Percentiles rank a stretch among this genome's conserved stretches.
Evolutionary conservation across 805 yeast genomes (phyloP).

Genomic region (Wickerhamiella galacta): DNA sequence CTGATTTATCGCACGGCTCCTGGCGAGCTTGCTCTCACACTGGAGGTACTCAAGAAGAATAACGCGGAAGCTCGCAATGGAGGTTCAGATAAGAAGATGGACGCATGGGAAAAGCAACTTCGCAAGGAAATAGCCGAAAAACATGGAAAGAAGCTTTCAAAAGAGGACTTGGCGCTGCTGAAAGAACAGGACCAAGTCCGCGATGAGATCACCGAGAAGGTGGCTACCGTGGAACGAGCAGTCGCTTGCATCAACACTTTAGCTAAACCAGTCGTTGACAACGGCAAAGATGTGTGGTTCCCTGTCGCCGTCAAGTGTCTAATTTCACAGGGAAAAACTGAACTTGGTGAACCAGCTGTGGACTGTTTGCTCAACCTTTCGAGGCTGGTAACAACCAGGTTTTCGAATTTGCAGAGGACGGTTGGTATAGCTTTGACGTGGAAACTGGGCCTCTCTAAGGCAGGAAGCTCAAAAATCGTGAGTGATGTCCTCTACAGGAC

Average conservation of each 20-base stretch:
- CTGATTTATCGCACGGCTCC: conserved; percentile 53
- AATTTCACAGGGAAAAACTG: conserved; percentile 27
- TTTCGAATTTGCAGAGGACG: conserved; percentile 27
- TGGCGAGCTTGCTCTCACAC: conserved; percentile 40
- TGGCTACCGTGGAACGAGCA: conserved; percentile 30
- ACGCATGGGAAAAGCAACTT: conserved; percentile 68
- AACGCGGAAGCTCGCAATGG: conserved; percentile 10
- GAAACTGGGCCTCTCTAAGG: conserved; percentile 31
- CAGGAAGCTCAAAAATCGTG: conserved; percentile 28
- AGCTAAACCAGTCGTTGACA: conserved; percentile 40
- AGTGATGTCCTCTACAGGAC: conserved; percentile 46
- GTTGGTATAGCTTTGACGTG: conserved; percentile 61
- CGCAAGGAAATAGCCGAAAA: conserved; percentile 56
- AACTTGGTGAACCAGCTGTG: conserved; percentile 22
- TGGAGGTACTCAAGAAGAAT: conserved; percentile 37
- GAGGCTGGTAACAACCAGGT: conserved; percentile 32
- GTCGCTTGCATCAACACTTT: conserved; percentile 38
- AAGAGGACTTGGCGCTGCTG: conserved; percentile 62
- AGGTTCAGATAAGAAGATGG: background rate
- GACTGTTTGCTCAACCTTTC: conserved; percentile 41
- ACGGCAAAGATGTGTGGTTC: conserved; percentile 56
- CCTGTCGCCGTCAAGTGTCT: conserved; percentile 42
- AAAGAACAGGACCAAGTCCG: conserved; percentile 45
- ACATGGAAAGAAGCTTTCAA: conserved; percentile 35
- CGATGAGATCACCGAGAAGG: conserved; percentile 25